A percentile compares a stretch with the other conserved stretches of the same genome.
These are phyloP conservation scores for Zymoseptoria passerinii DNA, from an alignment of 2,329 filamentous ascomycete species.

Conservation along the genomic window DNA sequence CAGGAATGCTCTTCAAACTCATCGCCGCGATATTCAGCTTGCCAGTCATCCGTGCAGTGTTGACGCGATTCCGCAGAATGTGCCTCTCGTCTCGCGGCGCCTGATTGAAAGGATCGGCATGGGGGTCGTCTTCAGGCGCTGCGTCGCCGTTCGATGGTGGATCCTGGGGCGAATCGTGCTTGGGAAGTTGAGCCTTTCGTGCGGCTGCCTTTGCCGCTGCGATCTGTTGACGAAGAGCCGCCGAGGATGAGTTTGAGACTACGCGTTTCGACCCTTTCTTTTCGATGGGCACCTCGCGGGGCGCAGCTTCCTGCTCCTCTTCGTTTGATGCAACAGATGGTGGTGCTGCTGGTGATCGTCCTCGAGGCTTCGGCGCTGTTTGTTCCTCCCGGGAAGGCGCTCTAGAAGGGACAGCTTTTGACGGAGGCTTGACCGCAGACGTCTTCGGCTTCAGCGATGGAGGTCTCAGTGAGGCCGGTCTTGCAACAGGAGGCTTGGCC, in stretches of 20 bases:
- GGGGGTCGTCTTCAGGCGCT: slow-evolving; percentile 51
- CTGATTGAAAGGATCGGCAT: slow-evolving; percentile 65
- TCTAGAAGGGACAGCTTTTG: background rate
- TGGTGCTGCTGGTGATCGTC: background rate
- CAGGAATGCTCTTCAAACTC: slow-evolving; percentile 68
- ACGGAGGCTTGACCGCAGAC: slow-evolving; percentile 9
- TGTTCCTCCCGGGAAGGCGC: background rate
- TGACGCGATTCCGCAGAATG: slow-evolving; percentile 64
- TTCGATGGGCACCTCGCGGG: background rate
- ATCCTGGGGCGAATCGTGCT: slow-evolving; percentile 17
- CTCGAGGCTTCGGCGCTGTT: background rate
- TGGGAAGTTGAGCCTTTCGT: slow-evolving; percentile 14
- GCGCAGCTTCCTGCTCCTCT: background rate
- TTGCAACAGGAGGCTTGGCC: background rate
- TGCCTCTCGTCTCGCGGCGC: slow-evolving; percentile 52
- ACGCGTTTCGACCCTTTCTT: slow-evolving; percentile 11
- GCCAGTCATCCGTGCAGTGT: slow-evolving; percentile 65
- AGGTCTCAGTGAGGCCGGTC: background rate
- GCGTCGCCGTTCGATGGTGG: slow-evolving; percentile 5
- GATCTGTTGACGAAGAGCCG: slow-evolving; percentile 81
- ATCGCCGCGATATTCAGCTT: slow-evolving; percentile 82
- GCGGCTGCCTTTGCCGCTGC: slow-evolving; percentile 81
- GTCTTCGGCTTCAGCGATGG: background rate
- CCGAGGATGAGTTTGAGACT: slow-evolving; percentile 54
- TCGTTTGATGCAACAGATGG: background rate